phyloP scores from a whole-genome alignment of 495 filamentous ascomycete genomes.

The Tuber microsphaerosporum region DNA sequence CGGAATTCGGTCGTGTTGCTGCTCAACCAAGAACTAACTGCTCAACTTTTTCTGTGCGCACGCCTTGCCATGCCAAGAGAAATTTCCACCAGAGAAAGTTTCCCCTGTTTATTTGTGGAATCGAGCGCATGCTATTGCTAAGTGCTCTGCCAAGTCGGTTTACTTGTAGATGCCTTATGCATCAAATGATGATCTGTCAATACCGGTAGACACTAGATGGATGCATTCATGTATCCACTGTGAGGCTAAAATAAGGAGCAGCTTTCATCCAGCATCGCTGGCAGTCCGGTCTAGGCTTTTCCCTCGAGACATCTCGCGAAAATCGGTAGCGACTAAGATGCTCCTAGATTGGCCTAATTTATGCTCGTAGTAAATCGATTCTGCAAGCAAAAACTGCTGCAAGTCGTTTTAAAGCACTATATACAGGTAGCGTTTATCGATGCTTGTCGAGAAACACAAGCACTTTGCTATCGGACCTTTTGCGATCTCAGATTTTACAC shows the following conservation, averaged over 20 bases:
- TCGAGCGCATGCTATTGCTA: background rate
- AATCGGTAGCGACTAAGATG: background rate
- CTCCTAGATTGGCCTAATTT: slow-evolving; percentile 4
- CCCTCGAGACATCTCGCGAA: background rate
- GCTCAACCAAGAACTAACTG: background rate
- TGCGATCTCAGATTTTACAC: slow-evolving; percentile 2
- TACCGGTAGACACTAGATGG: background rate
- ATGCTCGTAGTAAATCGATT: background rate
- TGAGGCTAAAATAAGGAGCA: background rate
- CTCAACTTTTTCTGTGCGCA: background rate
- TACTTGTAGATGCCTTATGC: background rate
- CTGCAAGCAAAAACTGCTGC: background rate
- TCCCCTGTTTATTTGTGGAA: slow-evolving; percentile 2
- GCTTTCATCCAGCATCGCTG: background rate
- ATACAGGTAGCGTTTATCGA: background rate
- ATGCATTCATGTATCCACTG: background rate
- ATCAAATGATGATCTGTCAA: slow-evolving; percentile 3
- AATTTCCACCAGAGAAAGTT: background rate
- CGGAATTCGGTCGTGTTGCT: background rate
- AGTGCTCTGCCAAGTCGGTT: background rate
- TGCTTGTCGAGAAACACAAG: background rate
- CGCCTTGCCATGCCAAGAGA: background rate
- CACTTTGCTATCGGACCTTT: background rate
- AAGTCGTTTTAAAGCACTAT: background rate
- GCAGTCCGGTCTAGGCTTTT: background rate